A percentile compares a stretch with the other conserved stretches of the same genome.
These are phyloP conservation scores for Magnolia officinalis DNA, from an alignment of 164 flowering plant species.

Conservation along the genomic window DNA sequence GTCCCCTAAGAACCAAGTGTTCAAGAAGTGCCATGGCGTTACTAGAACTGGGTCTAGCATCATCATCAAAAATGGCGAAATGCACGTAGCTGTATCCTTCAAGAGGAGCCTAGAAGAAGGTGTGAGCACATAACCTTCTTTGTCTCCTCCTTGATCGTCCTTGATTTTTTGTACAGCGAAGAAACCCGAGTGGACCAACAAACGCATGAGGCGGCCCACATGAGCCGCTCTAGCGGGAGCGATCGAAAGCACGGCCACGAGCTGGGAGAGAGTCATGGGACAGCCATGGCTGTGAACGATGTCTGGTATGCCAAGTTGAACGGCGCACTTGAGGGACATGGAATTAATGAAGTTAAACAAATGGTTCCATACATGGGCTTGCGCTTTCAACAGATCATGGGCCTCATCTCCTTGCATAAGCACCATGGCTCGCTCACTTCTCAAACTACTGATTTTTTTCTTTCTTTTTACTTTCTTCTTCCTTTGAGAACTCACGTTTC, in stretches of 20 bases:
- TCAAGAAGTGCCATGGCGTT: slow-evolving; percentile 17
- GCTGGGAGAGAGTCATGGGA: neutral
- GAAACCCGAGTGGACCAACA: slow-evolving; percentile 20
- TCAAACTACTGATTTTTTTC: neutral
- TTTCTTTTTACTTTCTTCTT: no score
- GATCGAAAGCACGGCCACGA: neutral
- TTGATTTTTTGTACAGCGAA: neutral
- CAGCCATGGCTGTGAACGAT: slow-evolving; percentile 10
- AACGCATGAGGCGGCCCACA: slow-evolving; percentile 17
- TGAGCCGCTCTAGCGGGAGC: neutral
- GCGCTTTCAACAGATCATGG: neutral
- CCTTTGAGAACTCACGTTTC: no score
- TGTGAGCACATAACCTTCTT: slow-evolving; percentile 4
- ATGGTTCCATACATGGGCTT: slow-evolving; percentile 7
- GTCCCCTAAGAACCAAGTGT: slow-evolving; percentile 20
- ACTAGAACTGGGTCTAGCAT: slow-evolving; percentile 27
- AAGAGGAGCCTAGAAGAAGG: slow-evolving; percentile 12
- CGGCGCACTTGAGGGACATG: slow-evolving; percentile 16
- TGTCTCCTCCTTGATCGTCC: neutral
- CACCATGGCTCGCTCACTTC: neutral
- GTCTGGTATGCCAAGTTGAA: slow-evolving; percentile 9
- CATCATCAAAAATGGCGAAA: slow-evolving; percentile 13
- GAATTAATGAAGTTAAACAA: neutral
- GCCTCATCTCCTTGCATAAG: neutral
- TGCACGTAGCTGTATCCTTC: neutral